phyloP scores from a whole-genome alignment of 202 grass and related monocot species.

The Bolboschoenoplectus hybrid region DNA sequence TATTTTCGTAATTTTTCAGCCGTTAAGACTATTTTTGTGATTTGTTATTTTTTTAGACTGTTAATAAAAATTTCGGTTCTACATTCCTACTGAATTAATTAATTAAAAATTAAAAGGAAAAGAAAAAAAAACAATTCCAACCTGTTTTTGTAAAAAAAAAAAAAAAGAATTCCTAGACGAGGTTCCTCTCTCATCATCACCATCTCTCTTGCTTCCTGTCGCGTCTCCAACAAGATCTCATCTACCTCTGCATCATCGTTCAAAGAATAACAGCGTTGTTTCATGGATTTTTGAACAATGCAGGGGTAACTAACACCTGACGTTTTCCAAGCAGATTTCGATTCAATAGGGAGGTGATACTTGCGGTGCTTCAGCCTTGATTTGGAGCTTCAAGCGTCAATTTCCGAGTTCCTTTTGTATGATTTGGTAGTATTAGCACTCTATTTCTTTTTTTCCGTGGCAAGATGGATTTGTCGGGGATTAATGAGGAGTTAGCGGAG shows the following conservation, averaged over 20 bases:
- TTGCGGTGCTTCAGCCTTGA: not conserved
- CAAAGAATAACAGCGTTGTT: slow-evolving; percentile 1
- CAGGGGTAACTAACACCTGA: not conserved
- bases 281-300: slow-evolving; percentile 25
- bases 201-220: slow-evolving; percentile 8
- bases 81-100: not conserved
- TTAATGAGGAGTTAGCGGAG: slow-evolving; percentile 86
- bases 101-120: not conserved
- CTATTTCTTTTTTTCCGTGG: slow-evolving; percentile 3
- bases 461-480: slow-evolving; percentile 85
- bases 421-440: slow-evolving; percentile 20
- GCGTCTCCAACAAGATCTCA: slow-evolving; percentile 32
- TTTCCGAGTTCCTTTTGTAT: not conserved
- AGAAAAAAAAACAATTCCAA: slow-evolving; percentile 16
- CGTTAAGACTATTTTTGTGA: too few species aligned
- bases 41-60: too few species aligned
- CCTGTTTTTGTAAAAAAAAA: not conserved
- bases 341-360: not conserved
- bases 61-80: not conserved
- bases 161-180: not conserved
- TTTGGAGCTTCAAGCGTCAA: slow-evolving; percentile 18
- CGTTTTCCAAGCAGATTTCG: not conserved
- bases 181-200: not conserved
- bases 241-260: not conserved
- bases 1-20: too few species aligned